Conservation (phyloP, 2,329 filamentous ascomycete genomes). For the Colletotrichum liaoningense region DNA sequence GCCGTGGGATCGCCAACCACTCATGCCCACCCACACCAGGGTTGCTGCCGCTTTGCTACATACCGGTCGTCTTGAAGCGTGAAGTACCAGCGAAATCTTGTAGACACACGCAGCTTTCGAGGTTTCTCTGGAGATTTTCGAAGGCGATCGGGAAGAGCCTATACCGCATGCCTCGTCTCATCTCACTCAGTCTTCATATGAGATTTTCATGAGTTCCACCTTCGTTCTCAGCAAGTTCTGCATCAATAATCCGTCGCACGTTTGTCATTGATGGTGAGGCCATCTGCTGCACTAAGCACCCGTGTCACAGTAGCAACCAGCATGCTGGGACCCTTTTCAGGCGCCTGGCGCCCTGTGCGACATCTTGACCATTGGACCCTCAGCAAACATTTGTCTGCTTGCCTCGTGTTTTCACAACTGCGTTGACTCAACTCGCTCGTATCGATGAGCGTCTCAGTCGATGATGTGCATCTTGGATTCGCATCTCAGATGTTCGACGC, state of each 20-base stretch:
- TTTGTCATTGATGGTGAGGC: background rate
- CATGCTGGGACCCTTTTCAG: background rate
- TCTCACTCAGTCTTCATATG: background rate
- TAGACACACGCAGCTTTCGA: background rate
- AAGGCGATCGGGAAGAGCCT: background rate
- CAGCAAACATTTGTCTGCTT: background rate
- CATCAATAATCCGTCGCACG: background rate
- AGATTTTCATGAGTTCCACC: background rate
- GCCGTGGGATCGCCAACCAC: conserved; percentile 2
- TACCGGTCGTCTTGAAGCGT: background rate
- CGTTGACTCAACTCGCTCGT: background rate
- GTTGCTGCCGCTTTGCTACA: background rate
- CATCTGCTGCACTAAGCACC: background rate
- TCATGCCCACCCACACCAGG: background rate
- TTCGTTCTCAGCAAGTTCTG: background rate
- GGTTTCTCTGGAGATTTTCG: background rate
- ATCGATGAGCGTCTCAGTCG: background rate
- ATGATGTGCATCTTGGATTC: background rate
- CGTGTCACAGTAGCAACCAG: conserved; percentile 2
- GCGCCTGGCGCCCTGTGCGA: conserved; percentile 6
- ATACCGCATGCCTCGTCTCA: background rate
- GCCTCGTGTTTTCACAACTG: background rate
- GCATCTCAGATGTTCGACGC: background rate
- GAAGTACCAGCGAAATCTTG: background rate
- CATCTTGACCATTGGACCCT: background rate